Percentiles rank a stretch among this genome's conserved stretches.
These are phyloP conservation scores for Themeda triandra DNA, from an alignment of 176 grass and related monocot species.

Conservation along the genomic window DNA sequence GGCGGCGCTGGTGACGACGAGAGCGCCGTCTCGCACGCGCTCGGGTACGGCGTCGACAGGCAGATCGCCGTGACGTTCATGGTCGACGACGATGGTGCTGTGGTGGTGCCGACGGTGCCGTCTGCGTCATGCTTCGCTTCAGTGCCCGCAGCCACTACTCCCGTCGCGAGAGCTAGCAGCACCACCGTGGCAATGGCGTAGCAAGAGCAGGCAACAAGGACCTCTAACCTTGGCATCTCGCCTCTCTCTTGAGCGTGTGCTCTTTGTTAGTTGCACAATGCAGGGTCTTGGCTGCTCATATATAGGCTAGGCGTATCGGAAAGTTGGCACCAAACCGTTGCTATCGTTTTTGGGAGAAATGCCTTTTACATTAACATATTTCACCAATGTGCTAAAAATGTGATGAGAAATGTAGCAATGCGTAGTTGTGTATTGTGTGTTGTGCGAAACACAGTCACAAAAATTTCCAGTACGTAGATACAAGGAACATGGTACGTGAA, in stretches of 20 bases:
- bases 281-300: background rate
- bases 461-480: too few species aligned
- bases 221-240: background rate
- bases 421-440: background rate
- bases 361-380: background rate
- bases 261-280: background rate
- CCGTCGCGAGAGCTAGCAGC: background rate
- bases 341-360: background rate
- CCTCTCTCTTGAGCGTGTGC: background rate
- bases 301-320: background rate
- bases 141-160: background rate
- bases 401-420: background rate
- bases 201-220: background rate
- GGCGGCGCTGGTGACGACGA: slow-evolving; percentile 18
- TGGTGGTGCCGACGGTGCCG: background rate
- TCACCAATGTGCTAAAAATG: background rate
- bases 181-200: slow-evolving; percentile 22
- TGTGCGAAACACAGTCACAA: too few species aligned
- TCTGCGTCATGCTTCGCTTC: background rate
- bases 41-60: slow-evolving; percentile 51
- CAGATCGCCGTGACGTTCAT: slow-evolving; percentile 43
- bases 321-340: background rate
- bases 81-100: background rate
- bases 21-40: slow-evolving; percentile 54
- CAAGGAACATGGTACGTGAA: too few species aligned